phyloP scores from a whole-genome alignment of 768 basidiomycete genomes.

The Auriscalpium microsporum region DNA sequence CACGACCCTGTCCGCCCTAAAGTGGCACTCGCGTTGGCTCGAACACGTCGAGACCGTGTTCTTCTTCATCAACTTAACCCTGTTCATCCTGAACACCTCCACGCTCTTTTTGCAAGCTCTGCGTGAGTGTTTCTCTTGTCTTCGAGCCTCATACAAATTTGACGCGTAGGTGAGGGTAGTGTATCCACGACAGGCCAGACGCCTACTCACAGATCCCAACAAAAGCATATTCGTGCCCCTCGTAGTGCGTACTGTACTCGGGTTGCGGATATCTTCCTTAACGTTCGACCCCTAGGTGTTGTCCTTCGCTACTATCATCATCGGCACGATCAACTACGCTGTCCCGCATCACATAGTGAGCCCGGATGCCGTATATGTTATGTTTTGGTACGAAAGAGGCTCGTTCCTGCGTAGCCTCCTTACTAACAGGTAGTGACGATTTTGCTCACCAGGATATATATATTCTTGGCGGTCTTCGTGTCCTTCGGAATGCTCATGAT shows the following conservation, averaged over 20 bases:
- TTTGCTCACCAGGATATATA: conserved; percentile 30
- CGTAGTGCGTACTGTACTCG: conserved; percentile 19
- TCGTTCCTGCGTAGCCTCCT: neutral
- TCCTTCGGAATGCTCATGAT: conserved; percentile 43
- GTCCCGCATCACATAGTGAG: conserved; percentile 29
- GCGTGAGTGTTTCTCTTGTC: conserved; percentile 20
- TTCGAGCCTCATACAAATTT: neutral
- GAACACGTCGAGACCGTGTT: conserved; percentile 33
- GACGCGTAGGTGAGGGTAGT: conserved; percentile 20
- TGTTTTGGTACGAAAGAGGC: conserved; percentile 32
- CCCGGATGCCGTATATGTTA: conserved; percentile 29
- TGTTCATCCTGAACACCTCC: conserved; percentile 35
- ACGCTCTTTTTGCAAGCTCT: conserved; percentile 36
- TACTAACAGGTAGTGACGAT: too few relatives aligned
- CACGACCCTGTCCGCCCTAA: conserved; percentile 35
- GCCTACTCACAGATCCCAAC: conserved; percentile 36
- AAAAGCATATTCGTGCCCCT: conserved; percentile 38
- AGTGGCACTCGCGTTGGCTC: conserved; percentile 25
- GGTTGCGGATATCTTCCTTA: neutral
- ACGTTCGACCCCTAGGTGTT: conserved; percentile 25
- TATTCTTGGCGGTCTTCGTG: conserved; percentile 27
- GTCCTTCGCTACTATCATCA: conserved; percentile 43
- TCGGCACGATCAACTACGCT: conserved; percentile 39
- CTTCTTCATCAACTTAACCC: conserved; percentile 37
- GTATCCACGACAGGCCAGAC: conserved; percentile 34